A percentile compares a stretch with the other conserved stretches of the same genome.
These are phyloP conservation scores for Apiotrichum gamsii DNA, from an alignment of 1,284 basidiomycete species.

Conservation along the genomic window DNA sequence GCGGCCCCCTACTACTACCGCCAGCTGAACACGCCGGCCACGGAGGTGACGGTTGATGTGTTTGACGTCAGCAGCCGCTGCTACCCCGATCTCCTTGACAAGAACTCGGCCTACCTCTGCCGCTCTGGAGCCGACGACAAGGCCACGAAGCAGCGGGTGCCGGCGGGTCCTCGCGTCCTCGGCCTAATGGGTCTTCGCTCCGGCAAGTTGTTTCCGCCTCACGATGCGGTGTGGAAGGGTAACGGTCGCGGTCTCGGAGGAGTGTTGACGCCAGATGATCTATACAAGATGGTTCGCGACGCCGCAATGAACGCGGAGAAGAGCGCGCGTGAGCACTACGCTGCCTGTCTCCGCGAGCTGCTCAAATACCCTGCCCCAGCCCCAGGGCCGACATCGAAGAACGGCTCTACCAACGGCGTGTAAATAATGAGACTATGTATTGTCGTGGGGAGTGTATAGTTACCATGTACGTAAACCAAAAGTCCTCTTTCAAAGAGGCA, in stretches of 20 bases:
- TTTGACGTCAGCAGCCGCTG: conserved; percentile 38
- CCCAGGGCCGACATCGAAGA: background rate
- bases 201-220: background rate
- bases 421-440: too few relatives aligned
- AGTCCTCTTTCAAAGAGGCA: too few relatives aligned
- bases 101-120: conserved; percentile 7
- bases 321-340: conserved; percentile 14
- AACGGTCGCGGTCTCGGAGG: background rate
- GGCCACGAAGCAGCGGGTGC: background rate
- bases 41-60: conserved; percentile 32
- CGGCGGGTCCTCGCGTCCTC: background rate
- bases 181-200: conserved; percentile 2
- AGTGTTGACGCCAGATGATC: conserved; percentile 14
- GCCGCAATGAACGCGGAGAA: conserved; percentile 14
- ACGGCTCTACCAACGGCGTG: too few relatives aligned
- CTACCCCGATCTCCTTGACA: conserved; percentile 36
- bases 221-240: conserved; percentile 7
- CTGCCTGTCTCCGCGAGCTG: background rate
- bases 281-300: conserved; percentile 18
- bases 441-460: too few relatives aligned
- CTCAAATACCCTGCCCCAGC: background rate
- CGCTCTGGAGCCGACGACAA: background rate
- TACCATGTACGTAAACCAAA: too few relatives aligned
- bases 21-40: conserved; percentile 24
- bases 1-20: conserved; percentile 21